Evolutionary conservation across 1,139 yeast genomes (phyloP), one percentile per base, ranked within the genome.

Genomic region (Suhomyces bokatorum): DNA sequence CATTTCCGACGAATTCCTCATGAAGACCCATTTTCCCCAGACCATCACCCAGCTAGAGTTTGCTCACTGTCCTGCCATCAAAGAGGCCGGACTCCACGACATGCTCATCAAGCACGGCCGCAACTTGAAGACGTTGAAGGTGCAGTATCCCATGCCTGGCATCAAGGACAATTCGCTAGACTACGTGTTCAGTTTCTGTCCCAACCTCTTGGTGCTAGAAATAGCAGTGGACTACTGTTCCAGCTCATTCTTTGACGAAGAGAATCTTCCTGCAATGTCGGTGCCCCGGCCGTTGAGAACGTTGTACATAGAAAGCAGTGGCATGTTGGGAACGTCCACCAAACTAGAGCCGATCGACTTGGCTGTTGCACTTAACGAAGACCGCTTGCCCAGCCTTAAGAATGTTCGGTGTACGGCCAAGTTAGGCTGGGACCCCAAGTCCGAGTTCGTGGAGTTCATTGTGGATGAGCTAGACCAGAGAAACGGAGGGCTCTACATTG

Each of bases 61-160:
- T 58, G 86, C 96, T 0, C 96, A 89, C 62, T 93, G 98, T 64
- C 97, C 98, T 0, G 72, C 78, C 42, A 72, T 93, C 27, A 78
- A 64, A 31, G 85, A 83, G 44, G 68, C 73, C 33, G 81, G 91
- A 0, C 69, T 90, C 17, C 80, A 81, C 50, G 73, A 76, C 32
- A 67, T 91, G 45, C 65, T 89, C 22, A 67, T 73, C 30, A 77
- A 79, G 43, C 75, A 86, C 37, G 98, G 98, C 0, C 70, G 70
- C 14, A 78, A 83, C 48, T 66, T 93, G 43, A 77, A 70, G 29
- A 73, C 79, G 14, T 66, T 93, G 27, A 77, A 83, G 43, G 82
- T 90, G 11, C 83, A 83, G 48, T 93, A 87, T 58, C 98, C 98
- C 2, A 82, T 93, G 91, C 97, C 97, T 0, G 81, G 85, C 3